Conservation (phyloP, 495 filamentous ascomycete species). For the Penicillium psychrofluorescens region DNA sequence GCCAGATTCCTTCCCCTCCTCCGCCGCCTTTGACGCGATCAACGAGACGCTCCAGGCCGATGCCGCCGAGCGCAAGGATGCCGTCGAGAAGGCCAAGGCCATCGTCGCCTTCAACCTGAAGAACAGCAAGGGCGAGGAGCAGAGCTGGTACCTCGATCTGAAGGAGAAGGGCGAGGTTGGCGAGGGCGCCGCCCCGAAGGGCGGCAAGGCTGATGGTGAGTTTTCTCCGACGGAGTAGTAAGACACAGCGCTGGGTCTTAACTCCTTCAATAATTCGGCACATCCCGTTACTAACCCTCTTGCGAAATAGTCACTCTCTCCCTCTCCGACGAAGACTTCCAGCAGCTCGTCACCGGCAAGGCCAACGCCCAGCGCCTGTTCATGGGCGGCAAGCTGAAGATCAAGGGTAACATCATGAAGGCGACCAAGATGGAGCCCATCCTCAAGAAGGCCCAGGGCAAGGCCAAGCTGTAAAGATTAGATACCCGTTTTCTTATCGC, state of each 20-base stretch:
- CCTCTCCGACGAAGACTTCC: constrained; percentile 83
- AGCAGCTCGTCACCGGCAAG: constrained; percentile 73
- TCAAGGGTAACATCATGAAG: constrained; percentile 98
- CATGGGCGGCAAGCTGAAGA: constrained; percentile 95
- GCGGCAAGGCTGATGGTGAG: constrained; percentile 76
- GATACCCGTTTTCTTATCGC: constrained; percentile 22
- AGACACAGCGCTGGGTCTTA: background rate
- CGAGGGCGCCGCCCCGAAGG: constrained; percentile 58
- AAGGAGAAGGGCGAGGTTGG: constrained; percentile 82
- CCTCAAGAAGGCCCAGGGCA: constrained; percentile 79
- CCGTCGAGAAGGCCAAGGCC: constrained; percentile 78
- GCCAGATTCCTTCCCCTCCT: constrained; percentile 82
- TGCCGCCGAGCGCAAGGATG: constrained; percentile 73
- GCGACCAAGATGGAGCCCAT: constrained; percentile 95
- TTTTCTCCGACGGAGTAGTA: constrained; percentile 2
- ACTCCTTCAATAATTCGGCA: background rate
- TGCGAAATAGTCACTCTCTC: constrained; percentile 61
- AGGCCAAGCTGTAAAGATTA: constrained; percentile 70
- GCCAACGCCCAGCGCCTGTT: constrained; percentile 92
- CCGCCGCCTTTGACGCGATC: constrained; percentile 85
- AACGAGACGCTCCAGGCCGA: constrained; percentile 60
- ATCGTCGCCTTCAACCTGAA: constrained; percentile 90
- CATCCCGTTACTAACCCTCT: no score
- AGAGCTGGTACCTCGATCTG: constrained; percentile 91
- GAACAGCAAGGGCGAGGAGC: constrained; percentile 69